Percentiles rank a stretch among this genome's conserved stretches.
These are phyloP conservation scores for Globisporangium cylindrosporum DNA, from an alignment of 352 stramenopile genomes.

Conservation along the genomic window DNA sequence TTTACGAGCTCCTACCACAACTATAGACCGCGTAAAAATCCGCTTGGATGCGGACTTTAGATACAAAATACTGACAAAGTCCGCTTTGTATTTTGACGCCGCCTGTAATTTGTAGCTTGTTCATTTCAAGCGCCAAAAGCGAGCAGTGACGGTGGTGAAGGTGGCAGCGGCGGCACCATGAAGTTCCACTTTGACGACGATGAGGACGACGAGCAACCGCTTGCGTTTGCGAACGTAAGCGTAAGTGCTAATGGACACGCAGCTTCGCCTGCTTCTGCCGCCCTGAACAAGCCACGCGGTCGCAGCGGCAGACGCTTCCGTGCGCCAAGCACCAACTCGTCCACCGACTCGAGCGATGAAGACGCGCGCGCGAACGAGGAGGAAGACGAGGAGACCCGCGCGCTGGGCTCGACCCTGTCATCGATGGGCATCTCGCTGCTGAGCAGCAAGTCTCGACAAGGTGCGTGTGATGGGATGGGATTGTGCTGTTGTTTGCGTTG, in stretches of 20 bases:
- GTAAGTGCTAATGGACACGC: not conserved
- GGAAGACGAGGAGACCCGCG: constrained; percentile 9
- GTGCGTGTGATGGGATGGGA: constrained; percentile 6
- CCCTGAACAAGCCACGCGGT: not conserved
- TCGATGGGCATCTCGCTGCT: constrained; percentile 10
- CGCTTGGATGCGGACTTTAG: not conserved
- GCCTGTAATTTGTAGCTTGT: not conserved
- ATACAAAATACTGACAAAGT: too few species aligned
- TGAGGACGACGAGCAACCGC: constrained; percentile 23
- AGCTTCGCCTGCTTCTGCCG: not conserved
- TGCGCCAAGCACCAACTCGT: constrained; percentile 45
- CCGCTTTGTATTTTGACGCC: too few species aligned
- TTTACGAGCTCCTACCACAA: constrained; percentile 2
- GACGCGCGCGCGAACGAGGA: constrained; percentile 19
- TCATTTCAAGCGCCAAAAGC: constrained; percentile 5
- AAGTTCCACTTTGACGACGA: constrained; percentile 42
- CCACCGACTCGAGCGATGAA: constrained; percentile 46
- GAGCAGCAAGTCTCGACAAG: constrained; percentile 28
- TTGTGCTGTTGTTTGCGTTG: not conserved
- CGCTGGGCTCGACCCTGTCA: constrained; percentile 7
- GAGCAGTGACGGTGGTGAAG: not conserved
- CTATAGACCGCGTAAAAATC: not conserved
- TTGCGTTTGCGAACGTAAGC: not conserved
- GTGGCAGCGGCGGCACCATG: constrained; percentile 26
- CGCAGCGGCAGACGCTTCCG: constrained; percentile 27